Evolutionary conservation across 1,284 basidiomycete species (phyloP), one percentile per base, ranked within the genome.

Genomic region (Trichosporon inkin): DNA sequence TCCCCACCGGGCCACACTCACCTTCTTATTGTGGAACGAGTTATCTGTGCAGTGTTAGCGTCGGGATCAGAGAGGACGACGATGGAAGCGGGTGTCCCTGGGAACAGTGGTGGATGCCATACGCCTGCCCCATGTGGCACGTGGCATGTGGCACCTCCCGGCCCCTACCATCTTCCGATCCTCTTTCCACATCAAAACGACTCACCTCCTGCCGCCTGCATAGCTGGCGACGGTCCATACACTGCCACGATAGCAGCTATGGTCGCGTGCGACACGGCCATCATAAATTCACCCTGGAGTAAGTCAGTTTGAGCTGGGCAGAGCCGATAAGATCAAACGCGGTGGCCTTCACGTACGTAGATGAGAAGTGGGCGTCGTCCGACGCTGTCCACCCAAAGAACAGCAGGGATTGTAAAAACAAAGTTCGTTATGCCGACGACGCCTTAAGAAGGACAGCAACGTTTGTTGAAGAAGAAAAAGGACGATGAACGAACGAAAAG

Each of bases 401-500:
- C 75, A 13, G 76, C 76, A 1, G 76, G 76, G 53, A 78, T 69
- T 4, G 76, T 77, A 49, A 77, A 64, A 17, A 76, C 65, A 49
- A 77, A 74, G 67, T 76, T 78, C 67, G 84, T 86, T 68, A 91
- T 84, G 52, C 89, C 89, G 59, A 90, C 89, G 11, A 91, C 85
- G 8, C 28, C 28, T 32, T n/a, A n/a, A n/a, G n/a, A n/a, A n/a
- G n/a, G n/a, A n/a, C n/a, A n/a, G n/a, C n/a, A n/a, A 8, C 8
- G 28, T 32, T 32, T 32, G 28, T 8, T 8, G 28, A 32, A 4
- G 28, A 32, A 32, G 28, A 32, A 32, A 32, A 8, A 4, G 28
- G 28, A 32, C 4, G 28, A 32, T 5, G 28, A 32, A 32, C 8
- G 28, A 32, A 32, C 28, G 28, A 32, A 32, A 8, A 32, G 28